Conservation (phyloP, 164 flowering plant species). For the Umbilicus rupestris region DNA sequence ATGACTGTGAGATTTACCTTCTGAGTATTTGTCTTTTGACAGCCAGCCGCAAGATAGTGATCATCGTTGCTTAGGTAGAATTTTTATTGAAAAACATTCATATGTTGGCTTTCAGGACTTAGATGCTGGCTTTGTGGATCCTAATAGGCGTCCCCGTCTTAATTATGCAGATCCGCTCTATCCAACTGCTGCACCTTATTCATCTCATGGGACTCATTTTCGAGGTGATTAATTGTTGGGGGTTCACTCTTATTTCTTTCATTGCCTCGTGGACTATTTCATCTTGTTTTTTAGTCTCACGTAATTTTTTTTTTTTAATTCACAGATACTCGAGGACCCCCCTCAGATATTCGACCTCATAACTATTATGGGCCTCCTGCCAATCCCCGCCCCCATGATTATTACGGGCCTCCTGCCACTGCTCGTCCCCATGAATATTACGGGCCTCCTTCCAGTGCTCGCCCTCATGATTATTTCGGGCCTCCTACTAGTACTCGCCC, state of each 20-base stretch:
- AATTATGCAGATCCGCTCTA: conserved; percentile 37
- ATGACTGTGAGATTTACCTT: conserved; percentile 29
- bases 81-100: background rate
- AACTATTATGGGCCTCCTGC: conserved; percentile 36
- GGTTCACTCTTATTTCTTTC: background rate
- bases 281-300: background rate
- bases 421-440: too few species aligned
- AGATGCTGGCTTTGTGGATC: conserved; percentile 46
- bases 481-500: background rate
- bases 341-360: conserved; percentile 19
- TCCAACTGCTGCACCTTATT: background rate
- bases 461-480: background rate
- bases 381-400: too few species aligned
- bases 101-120: conserved; percentile 26
- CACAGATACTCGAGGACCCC: conserved; percentile 30
- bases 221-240: conserved; percentile 26
- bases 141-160: conserved; percentile 50
- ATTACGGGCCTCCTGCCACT: too few species aligned
- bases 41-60: background rate
- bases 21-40: background rate
- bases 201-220: conserved; percentile 30
- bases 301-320: background rate
- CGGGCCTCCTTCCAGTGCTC: background rate
- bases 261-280: background rate
- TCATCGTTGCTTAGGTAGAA: background rate